Evolutionary conservation across 305 asterid genomes (phyloP), one percentile per base, ranked within the genome.

Genomic region (Fraxinus nigra): DNA sequence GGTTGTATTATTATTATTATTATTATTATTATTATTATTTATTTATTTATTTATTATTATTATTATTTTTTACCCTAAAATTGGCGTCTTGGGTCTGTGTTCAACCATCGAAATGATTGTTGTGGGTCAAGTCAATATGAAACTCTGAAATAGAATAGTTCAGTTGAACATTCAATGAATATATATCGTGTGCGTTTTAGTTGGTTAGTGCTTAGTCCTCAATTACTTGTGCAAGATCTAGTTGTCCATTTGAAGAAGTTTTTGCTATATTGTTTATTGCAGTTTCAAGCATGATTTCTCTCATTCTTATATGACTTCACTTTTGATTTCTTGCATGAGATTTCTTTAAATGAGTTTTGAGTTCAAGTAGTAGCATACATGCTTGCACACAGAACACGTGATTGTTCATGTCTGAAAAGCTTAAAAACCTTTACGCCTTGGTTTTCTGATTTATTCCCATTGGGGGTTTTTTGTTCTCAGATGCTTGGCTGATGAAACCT

Each of bases 401-500:
- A 51, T 28, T 13, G 67, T 18, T 33, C 72, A 48, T 20, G 22
- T 30, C 48, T 77, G 24, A 54, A 54, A 35, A 30, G 70, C 30
- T n/a, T 51, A 35, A 77, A 77, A 46, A 35, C n/a, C 32, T 10
- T 30, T 51, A 16, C 18, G 4, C 40, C 40, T 79, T 18, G 2
- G 81, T 43, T 84, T 79, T 34, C 8, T 24, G 48, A 33, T 80
- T 20, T 54, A 30, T 70, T 35, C 65, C 43, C 43, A 61, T 14
- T 26, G 51, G 43, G 65, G 32, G 56, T 43, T 75, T 81, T 79
- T 30, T 46, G 63, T 79, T 78, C 54, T 59, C 92, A 95, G 98
- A 94, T 86, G 91, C 89, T 86, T 95, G 92, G 90, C 92, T 38
- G 91, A 93, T 86, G 98, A 95, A 89, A 84, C 89, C 79, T 92